Evolutionary conservation across 495 filamentous ascomycete genomes (phyloP), one percentile per base, ranked within the genome.

Genomic region (Symbiotaphrina buchneri): DNA sequence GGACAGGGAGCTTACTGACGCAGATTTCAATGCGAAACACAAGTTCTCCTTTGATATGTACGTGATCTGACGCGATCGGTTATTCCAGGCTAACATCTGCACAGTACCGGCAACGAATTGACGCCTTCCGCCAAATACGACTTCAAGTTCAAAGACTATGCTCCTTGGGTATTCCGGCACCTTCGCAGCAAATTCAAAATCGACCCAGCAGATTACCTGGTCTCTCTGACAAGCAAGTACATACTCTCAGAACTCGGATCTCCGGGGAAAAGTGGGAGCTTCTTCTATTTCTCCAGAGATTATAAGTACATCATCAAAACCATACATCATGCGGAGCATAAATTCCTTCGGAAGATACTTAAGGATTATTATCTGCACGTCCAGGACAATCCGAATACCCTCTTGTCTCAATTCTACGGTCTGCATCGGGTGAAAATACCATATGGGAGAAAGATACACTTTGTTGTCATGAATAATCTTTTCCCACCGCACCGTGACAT

Each of bases 271-370:
- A 93, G 83, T 51, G 90, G 90, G 11, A 93, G 83, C 48, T 99
- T 99, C 53, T 99, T 99, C 56, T 99, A 99, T 57, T 99, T 99
- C 56, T 95, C 90, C 18, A 67, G 87, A 31, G 87, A 99, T 47
- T 99, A 95, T 61, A 99, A 99, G 54, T 99, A 99, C 54, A 99
- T 99, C 51, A 99, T 99, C 68, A 99, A 99, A 50, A 99, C 87
- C 10, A 99, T 99, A 35, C 87, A 95, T 47, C 87, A 92, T 42
- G 71, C 69, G 34, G 87, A 99, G 48, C 90, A 99, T 54, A 91
- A 91, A 42, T 76, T 94, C 36, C 63, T 99, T 24, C 68, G 87
- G 31, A 90, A 78, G 48, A 80, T 94, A 26, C 58, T 99, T 32
- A 78, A 74, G 33, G 76, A 93, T 21, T 99, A 99, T 48, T 95